Base-by-base conservation (phyloP, 2,329 filamentous ascomycete species). In the Dryadomyces sulphureus region DNA sequence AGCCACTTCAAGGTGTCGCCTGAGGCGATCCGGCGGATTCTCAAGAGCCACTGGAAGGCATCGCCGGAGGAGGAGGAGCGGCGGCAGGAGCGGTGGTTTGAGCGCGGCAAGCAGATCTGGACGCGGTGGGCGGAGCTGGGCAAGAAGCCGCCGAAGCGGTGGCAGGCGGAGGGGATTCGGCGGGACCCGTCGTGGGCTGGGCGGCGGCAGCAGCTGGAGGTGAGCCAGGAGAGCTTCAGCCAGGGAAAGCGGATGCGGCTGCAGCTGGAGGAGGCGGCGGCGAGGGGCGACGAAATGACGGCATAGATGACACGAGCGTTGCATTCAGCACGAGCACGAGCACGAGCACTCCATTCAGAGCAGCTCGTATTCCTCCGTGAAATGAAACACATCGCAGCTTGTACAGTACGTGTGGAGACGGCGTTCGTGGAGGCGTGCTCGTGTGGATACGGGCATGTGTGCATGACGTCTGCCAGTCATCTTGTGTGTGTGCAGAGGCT, bases 11-110 rank as follows among this genome's bases (percentile, higher is more conserved):
- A 88, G 60, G 70, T 95, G n/a, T 88, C 87, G 1, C 70, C 84
- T 2, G 92, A 98, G 60, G 85, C 80, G 1, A 84, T 96, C 49
- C 79, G 89, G 11, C 76, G 92, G 32, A 94, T 98, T 45, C 66
- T 98, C 50, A 86, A 76, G 65, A 77, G 75, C 60, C 88, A 85
- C 49, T 92, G 85, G 81, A 63, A 64, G 55, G 79, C 84, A 4
- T 67, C 59, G 7, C 57, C 70, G 24, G 68, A 70, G 22, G 73
- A 80, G 55, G 73, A 79, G 50, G 59, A 69, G 49, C 64, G 72
- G 3, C 69, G 78, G 46, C 73, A 79, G 56, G 62, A 66, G 53
- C 65, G 79, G 21, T 83, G 79, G 79, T 72, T 74, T 55, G 68
- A 68, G 17, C 67, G 79, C 45, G 79, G 79, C 48, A 69, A 72